Evolutionary conservation across 2,329 filamentous ascomycete genomes (phyloP).

Genomic region (Fusarium xylarioides): DNA sequence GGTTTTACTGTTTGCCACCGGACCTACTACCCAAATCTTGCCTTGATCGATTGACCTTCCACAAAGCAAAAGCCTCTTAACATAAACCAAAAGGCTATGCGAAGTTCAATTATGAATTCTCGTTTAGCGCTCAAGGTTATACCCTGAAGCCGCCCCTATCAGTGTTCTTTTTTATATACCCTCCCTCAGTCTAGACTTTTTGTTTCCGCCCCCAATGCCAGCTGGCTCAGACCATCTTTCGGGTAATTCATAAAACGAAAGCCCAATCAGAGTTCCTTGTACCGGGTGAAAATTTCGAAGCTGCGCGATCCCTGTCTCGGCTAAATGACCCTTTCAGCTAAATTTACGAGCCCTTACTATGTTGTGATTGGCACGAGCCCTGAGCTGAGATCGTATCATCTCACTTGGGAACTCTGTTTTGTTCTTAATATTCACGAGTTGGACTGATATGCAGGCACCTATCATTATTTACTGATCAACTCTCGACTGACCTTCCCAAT

Average conservation of each 20-base stretch:
- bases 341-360: not conserved
- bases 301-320: not conserved
- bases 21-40: too few relatives aligned
- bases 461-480: too few relatives aligned
- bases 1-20: not conserved
- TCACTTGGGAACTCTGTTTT: too few relatives aligned
- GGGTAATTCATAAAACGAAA: not conserved
- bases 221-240: not conserved
- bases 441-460: too few relatives aligned
- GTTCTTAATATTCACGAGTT: too few relatives aligned
- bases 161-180: not conserved
- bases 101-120: too few relatives aligned
- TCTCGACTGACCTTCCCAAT: too few relatives aligned
- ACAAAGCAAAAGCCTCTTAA: too few relatives aligned
- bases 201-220: not conserved
- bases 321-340: not conserved
- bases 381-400: too few relatives aligned
- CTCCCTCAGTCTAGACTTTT: not conserved
- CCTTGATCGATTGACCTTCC: too few relatives aligned
- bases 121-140: not conserved
- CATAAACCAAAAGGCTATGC: too few relatives aligned
- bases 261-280: not conserved
- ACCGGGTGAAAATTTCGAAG: accelerated
- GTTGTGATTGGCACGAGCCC: too few relatives aligned
- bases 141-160: not conserved